Evolutionary conservation across 2,329 filamentous ascomycete genomes (phyloP), one percentile per base, ranked within the genome.

Genomic region (Cordyceps fumosorosea): DNA sequence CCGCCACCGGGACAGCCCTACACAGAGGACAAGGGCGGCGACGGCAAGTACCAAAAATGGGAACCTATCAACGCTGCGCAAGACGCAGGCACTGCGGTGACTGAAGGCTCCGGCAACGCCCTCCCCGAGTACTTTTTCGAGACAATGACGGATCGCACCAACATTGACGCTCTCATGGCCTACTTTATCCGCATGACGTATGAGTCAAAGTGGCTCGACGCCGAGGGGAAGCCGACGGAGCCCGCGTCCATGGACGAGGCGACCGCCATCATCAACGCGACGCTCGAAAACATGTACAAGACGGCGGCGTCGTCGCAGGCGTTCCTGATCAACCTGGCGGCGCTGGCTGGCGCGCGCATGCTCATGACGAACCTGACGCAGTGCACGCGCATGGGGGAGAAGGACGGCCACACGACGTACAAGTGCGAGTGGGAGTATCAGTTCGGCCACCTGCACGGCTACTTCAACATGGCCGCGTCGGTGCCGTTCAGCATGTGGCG

Each of bases 241-340:
- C 67, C 75, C 0, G 80, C 80, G 50, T 73, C 74, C 32, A 73
- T 84, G 50, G 80, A 82, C 6, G 84, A 87, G 67, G 81, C 81
- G 1, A 72, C 75, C 12, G 82, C 80, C 34, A 75, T 88, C n/a
- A 77, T 80, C 56, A 78, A 81, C 62, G 75, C 79, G 50, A 77
- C 81, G n/a, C 75, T 86, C 26, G 78, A 81, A 60, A 80, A 80
- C 59, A 77, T 86, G 64, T 77, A 80, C 64, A 77, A 76, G 45
- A 77, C 79, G 51, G 81, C 83, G 0, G 71, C 75, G 1, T 81
- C 77, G 12, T 78, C 81, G 5, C 79, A 86, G 67, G 77, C 79
- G 0, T 86, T 87, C 65, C 72, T 87, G 14, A 81, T 85, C 65
- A 87, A 86, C 67, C 70, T 87, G 6, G 79, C 84, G 0, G 83